A percentile compares a stretch with the other conserved stretches of the same genome.
Evolutionary conservation across 2,329 filamentous ascomycete genomes (phyloP).

Genomic region (Nothophoma quercina): DNA sequence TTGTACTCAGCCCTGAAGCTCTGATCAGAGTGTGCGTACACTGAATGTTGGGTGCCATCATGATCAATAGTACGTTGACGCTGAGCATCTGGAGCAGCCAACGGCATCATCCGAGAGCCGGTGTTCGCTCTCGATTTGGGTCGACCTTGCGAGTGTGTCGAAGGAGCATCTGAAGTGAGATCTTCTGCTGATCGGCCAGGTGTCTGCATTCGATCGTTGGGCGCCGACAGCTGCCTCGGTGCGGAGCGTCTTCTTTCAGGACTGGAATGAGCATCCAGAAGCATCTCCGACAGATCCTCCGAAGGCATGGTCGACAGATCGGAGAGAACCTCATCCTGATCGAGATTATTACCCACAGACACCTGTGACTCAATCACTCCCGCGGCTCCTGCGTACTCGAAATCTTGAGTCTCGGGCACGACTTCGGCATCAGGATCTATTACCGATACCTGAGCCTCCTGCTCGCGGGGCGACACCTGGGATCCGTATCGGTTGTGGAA

Average conservation of each 20-base stretch:
- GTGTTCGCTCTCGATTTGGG: conserved; percentile 44
- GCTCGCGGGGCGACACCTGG: conserved; percentile 1
- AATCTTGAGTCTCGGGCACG: conserved; percentile 24
- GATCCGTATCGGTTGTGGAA: conserved; percentile 13
- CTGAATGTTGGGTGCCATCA: not conserved
- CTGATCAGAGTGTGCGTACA: not conserved
- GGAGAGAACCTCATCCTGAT: not conserved
- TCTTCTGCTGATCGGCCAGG: not conserved
- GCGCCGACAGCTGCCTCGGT: not conserved
- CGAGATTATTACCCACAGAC: not conserved
- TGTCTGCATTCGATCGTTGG: not conserved
- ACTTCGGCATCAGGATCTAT: conserved; percentile 9
- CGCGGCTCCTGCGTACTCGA: not conserved
- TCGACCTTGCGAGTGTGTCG: conserved; percentile 24
- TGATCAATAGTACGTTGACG: not conserved
- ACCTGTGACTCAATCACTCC: not conserved
- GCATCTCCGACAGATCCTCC: conserved; percentile 19
- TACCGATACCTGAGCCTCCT: conserved; percentile 4
- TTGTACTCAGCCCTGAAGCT: not conserved
- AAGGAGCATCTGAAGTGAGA: conserved; percentile 7
- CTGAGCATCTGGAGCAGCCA: not conserved
- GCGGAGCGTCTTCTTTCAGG: not conserved
- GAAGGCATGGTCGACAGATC: conserved; percentile 21
- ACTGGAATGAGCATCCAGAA: not conserved
- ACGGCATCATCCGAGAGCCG: conserved; percentile 38